Percentiles rank a stretch among this genome's conserved stretches.
These are phyloP conservation scores for Phoma herbarum DNA, from an alignment of 2,329 filamentous ascomycete genomes.

Conservation along the genomic window DNA sequence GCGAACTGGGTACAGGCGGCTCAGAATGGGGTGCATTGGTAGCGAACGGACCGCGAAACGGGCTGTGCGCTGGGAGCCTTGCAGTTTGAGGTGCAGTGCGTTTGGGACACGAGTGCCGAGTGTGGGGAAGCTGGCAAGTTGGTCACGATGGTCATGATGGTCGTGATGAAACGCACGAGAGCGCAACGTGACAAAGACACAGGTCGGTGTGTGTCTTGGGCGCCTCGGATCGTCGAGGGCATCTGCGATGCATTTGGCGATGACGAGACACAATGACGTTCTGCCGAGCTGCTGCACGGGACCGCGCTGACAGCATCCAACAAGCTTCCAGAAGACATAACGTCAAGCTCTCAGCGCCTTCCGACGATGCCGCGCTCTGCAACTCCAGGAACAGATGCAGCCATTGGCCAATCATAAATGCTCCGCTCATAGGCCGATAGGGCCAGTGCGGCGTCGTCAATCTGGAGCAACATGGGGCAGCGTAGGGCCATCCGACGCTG, in stretches of 20 bases:
- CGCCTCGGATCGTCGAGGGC: background rate
- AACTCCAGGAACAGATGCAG: constrained; percentile 15
- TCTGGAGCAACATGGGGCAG: constrained; percentile 21
- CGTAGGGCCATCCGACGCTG: constrained; percentile 37
- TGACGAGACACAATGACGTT: constrained; percentile 16
- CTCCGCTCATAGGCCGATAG: constrained; percentile 18
- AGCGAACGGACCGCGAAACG: background rate
- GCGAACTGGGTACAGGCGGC: constrained; percentile 20
- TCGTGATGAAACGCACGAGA: constrained; percentile 11
- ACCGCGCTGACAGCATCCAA: constrained; percentile 4
- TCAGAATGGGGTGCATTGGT: constrained; percentile 1
- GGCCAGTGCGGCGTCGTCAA: constrained; percentile 8
- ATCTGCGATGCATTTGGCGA: background rate
- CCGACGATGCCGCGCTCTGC: constrained; percentile 10
- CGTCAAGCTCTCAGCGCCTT: constrained; percentile 4
- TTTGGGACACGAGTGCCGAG: constrained; percentile 7
- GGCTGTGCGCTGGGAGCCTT: constrained; percentile 11
- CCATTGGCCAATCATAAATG: constrained; percentile 20
- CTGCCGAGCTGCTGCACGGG: constrained; percentile 13
- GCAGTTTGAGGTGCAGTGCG: constrained; percentile 13
- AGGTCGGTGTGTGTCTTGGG: background rate
- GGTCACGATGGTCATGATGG: constrained; percentile 23
- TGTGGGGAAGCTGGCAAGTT: constrained; percentile 19
- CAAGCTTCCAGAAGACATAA: constrained; percentile 4
- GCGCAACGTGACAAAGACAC: background rate